Conservation (phyloP, 1,284 basidiomycete species). For the Phylloboletellus chloephorus region DNA sequence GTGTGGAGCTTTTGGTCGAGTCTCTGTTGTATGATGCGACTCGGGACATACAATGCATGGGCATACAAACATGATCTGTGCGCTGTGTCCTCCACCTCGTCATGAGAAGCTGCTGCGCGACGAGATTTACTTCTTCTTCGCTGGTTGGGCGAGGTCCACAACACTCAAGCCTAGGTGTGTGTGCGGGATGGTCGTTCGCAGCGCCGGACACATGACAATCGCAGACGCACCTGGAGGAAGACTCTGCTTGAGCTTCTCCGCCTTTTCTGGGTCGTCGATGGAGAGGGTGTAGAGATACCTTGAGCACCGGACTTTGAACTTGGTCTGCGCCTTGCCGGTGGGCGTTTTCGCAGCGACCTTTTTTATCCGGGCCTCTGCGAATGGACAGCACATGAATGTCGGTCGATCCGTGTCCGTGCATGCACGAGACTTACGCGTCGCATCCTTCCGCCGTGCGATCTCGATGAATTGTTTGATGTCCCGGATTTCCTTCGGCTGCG, state of each 20-base stretch:
- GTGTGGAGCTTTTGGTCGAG: slow-evolving; percentile 1
- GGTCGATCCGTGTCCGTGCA: slow-evolving; percentile 17
- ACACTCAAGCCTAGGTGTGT: slow-evolving; percentile 52
- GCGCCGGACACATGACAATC: not conserved
- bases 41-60: slow-evolving; percentile 19
- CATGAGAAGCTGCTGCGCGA: not conserved
- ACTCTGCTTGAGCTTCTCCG: slow-evolving; percentile 95
- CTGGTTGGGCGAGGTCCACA: slow-evolving; percentile 57
- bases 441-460: slow-evolving; percentile 89
- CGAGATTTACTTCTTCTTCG: slow-evolving; percentile 68
- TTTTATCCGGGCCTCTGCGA: slow-evolving; percentile 90
- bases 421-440: slow-evolving; percentile 52
- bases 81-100: slow-evolving; percentile 7
- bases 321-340: slow-evolving; percentile 80
- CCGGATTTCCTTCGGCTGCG: slow-evolving; percentile 92
- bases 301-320: slow-evolving; percentile 99
- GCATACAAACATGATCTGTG: slow-evolving; percentile 22
- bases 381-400: not conserved
- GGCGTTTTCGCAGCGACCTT: slow-evolving; percentile 71
- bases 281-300: slow-evolving; percentile 97
- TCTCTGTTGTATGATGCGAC: slow-evolving; percentile 12
- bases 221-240: slow-evolving; percentile 82
- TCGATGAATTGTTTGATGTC: slow-evolving; percentile 99
- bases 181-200: slow-evolving; percentile 1
- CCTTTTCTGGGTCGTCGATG: slow-evolving; percentile 96